These are phyloP conservation scores for Solanum megistacrolobum DNA, from an alignment of 257 asterid species.

Conservation along the genomic window DNA sequence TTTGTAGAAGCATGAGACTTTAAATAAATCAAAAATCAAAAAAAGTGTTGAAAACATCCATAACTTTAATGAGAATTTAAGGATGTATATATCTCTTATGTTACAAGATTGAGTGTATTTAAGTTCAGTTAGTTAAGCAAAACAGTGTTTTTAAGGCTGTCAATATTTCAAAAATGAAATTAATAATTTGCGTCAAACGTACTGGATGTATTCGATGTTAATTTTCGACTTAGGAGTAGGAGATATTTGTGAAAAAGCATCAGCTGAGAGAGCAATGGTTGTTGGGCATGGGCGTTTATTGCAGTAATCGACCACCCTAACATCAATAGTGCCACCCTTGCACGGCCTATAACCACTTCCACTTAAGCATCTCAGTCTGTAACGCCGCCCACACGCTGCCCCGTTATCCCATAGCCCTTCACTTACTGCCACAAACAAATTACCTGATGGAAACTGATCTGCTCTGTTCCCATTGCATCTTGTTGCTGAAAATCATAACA, in stretches of 20 bases:
- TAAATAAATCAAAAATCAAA: too few species aligned
- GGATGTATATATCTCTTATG: too few species aligned
- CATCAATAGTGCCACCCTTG: conserved; percentile 37
- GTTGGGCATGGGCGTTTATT: conserved; percentile 45
- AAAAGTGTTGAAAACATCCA: too few species aligned
- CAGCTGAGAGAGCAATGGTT: conserved; percentile 31
- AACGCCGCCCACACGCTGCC: conserved; percentile 66
- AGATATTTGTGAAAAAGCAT: conserved; percentile 29
- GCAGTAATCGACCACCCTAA: conserved; percentile 64
- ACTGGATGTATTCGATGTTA: conserved; percentile 18
- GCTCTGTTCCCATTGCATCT: conserved; percentile 50
- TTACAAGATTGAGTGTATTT: too few species aligned
- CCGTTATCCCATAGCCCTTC: conserved; percentile 80
- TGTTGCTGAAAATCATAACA: conserved; percentile 37
- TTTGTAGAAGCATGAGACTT: too few species aligned
- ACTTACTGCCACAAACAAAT: conserved; percentile 52
- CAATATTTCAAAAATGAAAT: too few species aligned
- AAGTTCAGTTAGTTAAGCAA: too few species aligned
- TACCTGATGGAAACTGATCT: conserved; percentile 69
- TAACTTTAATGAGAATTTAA: too few species aligned
- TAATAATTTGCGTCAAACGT: not conserved
- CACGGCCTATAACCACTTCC: conserved; percentile 38
- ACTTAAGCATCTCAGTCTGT: conserved; percentile 48
- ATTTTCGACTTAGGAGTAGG: conserved; percentile 16
- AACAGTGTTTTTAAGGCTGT: too few species aligned